These are phyloP conservation scores for Scolecobasidium constrictum DNA, from an alignment of 2,329 filamentous ascomycete genomes.

Conservation along the genomic window DNA sequence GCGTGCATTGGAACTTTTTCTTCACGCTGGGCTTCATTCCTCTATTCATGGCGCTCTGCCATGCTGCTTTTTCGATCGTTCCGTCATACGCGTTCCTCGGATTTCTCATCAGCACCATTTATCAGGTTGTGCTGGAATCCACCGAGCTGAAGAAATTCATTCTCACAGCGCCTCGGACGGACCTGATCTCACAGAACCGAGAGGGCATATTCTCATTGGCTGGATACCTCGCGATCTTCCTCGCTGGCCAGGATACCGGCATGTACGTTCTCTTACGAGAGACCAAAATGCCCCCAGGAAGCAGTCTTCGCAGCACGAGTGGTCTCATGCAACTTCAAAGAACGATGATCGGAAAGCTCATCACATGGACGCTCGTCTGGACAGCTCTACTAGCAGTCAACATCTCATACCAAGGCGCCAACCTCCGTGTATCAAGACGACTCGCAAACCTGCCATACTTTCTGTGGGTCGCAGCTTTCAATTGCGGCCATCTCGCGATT, in stretches of 20 bases:
- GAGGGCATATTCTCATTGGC: slow-evolving; percentile 93
- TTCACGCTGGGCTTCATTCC: slow-evolving; percentile 86
- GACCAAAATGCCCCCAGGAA: not conserved
- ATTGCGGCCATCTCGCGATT: slow-evolving; percentile 66
- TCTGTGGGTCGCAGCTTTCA: slow-evolving; percentile 87
- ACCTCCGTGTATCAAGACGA: slow-evolving; percentile 70
- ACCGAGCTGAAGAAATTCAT: slow-evolving; percentile 75
- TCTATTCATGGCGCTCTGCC: slow-evolving; percentile 77
- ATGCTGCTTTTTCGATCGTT: slow-evolving; percentile 56
- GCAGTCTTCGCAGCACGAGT: not conserved
- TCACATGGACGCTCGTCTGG: slow-evolving; percentile 58
- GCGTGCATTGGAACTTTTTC: slow-evolving; percentile 99
- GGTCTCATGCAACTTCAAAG: slow-evolving; percentile 16
- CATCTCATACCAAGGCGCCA: slow-evolving; percentile 62
- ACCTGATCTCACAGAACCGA: slow-evolving; percentile 78
- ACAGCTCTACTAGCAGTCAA: slow-evolving; percentile 56
- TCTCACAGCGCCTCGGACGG: slow-evolving; percentile 65
- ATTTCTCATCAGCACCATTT: slow-evolving; percentile 54
- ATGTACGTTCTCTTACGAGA: slow-evolving; percentile 61
- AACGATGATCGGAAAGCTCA: slow-evolving; percentile 52
- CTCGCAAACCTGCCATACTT: slow-evolving; percentile 91
- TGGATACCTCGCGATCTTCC: slow-evolving; percentile 90
- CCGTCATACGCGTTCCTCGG: slow-evolving; percentile 70
- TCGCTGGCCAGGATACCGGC: slow-evolving; percentile 76
- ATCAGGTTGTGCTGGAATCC: slow-evolving; percentile 65